Base-by-base conservation (phyloP, 306 rosid species). In the Lotus japonicus region DNA sequence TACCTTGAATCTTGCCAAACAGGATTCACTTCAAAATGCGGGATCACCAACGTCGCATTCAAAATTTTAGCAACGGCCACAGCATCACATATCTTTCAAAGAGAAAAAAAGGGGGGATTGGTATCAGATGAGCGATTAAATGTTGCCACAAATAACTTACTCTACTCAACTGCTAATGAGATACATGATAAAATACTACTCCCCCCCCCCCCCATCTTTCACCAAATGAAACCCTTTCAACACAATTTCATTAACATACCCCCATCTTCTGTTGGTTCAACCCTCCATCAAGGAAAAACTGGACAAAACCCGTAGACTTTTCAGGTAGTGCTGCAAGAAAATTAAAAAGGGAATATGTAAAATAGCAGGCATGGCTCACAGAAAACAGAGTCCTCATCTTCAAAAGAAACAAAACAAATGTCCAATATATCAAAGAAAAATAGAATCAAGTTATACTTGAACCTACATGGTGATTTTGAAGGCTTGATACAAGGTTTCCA, bases 251-350 rank as follows among this genome's bases (percentile, higher is more conserved):
- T 46, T 55, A 16, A 74, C 83, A 35, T 84, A 90, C 99, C 96
- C 99, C 99, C 97, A 94, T 94, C 82, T 89, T 94, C 88, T 94
- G 99, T 84, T 94, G 97, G 85, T 94, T 94, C 84, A 94, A 70
- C 15, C 99, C 99, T 70, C 99, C 99, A 80, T 94, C 97, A 53
- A 94, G 99, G 77, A 94, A 94, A 49, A 94, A 82, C 80, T 94
- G 95, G 60, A 94, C 75, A 79, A 82, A 94, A 64, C 95, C 95
- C 62, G 74, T 54, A 62, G 92, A 82, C 13, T 82, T 80, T 72
- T 78, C 80, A 0, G 90, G 92, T 38, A 74, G 45, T 23, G 90
- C 99, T 94, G 87, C 88, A 68, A 55, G 45, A 67, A 80, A 70
- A 72, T 21, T 42, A 68, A 45, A 45, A 64, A 59, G 55, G 17